Conservation (phyloP, 176 grass and related monocot species). For the Saccharum spontaneum region DNA sequence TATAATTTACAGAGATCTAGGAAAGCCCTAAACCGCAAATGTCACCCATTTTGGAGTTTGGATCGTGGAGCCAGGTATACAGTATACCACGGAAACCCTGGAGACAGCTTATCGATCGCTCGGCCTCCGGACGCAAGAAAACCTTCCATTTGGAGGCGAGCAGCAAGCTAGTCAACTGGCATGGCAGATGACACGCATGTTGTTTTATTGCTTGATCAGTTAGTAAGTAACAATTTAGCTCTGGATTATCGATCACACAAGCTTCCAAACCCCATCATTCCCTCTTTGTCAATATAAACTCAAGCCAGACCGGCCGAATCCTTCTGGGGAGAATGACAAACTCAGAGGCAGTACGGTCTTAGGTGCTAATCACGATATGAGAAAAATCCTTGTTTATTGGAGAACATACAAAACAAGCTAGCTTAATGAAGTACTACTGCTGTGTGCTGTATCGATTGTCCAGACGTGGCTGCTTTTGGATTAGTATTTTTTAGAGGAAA, state of each 20-base stretch:
- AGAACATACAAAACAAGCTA: not conserved
- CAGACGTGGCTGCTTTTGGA: not conserved
- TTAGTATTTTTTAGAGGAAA: not conserved
- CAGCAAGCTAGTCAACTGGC: conserved; percentile 34
- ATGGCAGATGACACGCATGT: not conserved
- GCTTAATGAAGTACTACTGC: not conserved
- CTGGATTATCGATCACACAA: conserved; percentile 26
- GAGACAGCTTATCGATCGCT: not conserved
- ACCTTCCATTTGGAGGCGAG: conserved; percentile 49
- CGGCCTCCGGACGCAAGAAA: conserved; percentile 3
- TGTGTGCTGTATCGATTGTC: not conserved
- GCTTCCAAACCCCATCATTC: conserved; percentile 49
- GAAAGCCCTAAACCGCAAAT: not conserved
- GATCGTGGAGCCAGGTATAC: not conserved
- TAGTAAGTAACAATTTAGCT: not conserved
- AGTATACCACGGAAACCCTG: not conserved
- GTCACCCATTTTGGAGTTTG: not conserved
- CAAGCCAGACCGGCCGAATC: not conserved
- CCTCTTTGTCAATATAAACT: not conserved
- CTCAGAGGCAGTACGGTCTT: conserved; percentile 16
- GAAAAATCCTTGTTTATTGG: conserved; percentile 14
- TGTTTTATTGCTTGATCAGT: conserved; percentile 8
- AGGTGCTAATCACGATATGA: conserved; percentile 27
- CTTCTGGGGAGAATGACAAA: conserved; percentile 43
- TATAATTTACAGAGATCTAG: not conserved